phyloP scores from a whole-genome alignment of 352 stramenopile genomes.

The Phytophthora podocarpi region DNA sequence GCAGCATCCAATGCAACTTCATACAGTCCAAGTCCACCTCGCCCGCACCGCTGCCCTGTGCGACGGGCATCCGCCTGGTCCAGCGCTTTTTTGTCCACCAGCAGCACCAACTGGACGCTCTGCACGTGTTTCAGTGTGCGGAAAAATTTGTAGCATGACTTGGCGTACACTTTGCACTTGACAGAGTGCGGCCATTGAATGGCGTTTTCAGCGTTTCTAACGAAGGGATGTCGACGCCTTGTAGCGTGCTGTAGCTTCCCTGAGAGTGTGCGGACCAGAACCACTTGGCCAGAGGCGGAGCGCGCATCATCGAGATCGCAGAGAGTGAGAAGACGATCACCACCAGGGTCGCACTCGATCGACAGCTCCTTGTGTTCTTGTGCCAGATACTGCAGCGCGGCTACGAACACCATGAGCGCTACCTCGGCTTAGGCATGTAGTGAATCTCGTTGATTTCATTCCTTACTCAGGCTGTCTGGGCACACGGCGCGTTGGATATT shows the following conservation, averaged over 20 bases:
- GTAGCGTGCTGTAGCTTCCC: slow-evolving; percentile 11
- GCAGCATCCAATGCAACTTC: slow-evolving; percentile 69
- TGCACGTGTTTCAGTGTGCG: slow-evolving; percentile 86
- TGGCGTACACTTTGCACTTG: slow-evolving; percentile 82
- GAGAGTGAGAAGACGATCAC: slow-evolving; percentile 50
- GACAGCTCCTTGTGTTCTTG: slow-evolving; percentile 84
- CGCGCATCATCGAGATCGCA: slow-evolving; percentile 85
- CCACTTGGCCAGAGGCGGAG: slow-evolving; percentile 72
- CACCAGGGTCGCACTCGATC: slow-evolving; percentile 65
- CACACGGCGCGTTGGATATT: background rate
- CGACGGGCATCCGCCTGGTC: slow-evolving; percentile 16
- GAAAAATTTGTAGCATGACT: slow-evolving; percentile 81
- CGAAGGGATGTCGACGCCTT: slow-evolving; percentile 24
- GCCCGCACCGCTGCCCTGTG: slow-evolving; percentile 29
- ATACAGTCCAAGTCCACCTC: slow-evolving; percentile 69
- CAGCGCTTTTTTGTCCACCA: slow-evolving; percentile 50
- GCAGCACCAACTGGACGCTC: slow-evolving; percentile 67
- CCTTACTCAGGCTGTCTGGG: too few relatives aligned
- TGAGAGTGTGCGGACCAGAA: slow-evolving; percentile 65
- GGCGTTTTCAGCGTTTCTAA: slow-evolving; percentile 16
- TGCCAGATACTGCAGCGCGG: slow-evolving; percentile 75
- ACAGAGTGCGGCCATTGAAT: slow-evolving; percentile 45
- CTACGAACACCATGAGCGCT: slow-evolving; percentile 78
- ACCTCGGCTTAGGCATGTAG: too few relatives aligned
- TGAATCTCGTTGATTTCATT: too few relatives aligned